These are phyloP conservation scores for Pichia exigua DNA, from an alignment of 805 yeast species.

Conservation along the genomic window DNA sequence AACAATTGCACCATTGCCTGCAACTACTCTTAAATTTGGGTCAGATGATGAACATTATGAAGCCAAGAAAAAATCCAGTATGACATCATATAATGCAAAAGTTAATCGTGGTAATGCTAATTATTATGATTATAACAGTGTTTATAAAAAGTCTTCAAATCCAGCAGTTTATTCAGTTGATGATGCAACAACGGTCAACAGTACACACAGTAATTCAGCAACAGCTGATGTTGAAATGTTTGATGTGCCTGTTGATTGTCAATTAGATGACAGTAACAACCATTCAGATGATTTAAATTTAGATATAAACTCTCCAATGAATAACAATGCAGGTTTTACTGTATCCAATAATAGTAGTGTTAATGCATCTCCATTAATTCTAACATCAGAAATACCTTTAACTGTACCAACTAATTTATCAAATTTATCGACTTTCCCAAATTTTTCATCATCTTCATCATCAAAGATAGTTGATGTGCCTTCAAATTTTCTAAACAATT, in stretches of 20 bases:
- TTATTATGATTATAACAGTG: conserved; percentile 74
- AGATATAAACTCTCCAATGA: neutral
- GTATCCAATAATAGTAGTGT: neutral
- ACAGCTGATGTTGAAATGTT: conserved; percentile 23
- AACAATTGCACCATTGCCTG: conserved; percentile 75
- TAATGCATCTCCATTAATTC: neutral
- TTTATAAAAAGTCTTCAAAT: conserved; percentile 49
- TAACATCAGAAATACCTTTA: neutral
- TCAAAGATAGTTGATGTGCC: conserved; percentile 8
- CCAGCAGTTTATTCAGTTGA: conserved; percentile 26
- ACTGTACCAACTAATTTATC: neutral
- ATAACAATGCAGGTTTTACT: neutral
- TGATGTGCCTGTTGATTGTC: conserved; percentile 37
- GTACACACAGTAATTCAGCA: neutral
- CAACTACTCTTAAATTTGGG: conserved; percentile 78
- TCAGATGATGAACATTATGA: conserved; percentile 50
- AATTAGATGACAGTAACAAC: conserved; percentile 12
- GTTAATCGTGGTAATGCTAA: conserved; percentile 71
- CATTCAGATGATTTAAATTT: neutral
- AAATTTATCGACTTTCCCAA: neutral
- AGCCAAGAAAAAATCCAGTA: neutral
- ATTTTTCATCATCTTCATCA: neutral
- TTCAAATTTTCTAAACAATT: conserved; percentile 1
- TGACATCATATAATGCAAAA: conserved; percentile 56
- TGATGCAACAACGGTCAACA: conserved; percentile 6